phyloP scores from a whole-genome alignment of 208 protist species.

The Trypanosoma scelopori region DNA sequence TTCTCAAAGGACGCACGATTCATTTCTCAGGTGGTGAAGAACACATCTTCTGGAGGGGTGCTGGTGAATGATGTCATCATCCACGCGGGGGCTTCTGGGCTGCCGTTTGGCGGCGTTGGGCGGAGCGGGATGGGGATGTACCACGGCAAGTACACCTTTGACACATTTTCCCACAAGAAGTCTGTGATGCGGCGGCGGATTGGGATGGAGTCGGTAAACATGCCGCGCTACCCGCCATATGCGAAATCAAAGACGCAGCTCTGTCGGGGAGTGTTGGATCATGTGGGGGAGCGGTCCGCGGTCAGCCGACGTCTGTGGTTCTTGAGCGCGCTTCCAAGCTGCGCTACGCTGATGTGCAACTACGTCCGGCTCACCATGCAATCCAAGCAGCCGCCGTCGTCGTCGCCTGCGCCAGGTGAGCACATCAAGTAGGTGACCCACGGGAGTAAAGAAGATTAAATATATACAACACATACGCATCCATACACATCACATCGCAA shows the following conservation, averaged over 20 bases:
- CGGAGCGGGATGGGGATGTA: constrained; percentile 85
- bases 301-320: constrained; percentile 10
- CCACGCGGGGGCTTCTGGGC: constrained; percentile 30
- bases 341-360: neutral
- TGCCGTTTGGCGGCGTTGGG: constrained; percentile 95
- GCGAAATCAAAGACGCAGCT: constrained; percentile 17
- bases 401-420: too few species aligned
- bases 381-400: too few species aligned
- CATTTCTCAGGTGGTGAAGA: constrained; percentile 32
- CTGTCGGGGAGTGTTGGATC: constrained; percentile 8
- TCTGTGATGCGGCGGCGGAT: constrained; percentile 27
- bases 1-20: constrained; percentile 63
- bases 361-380: constrained; percentile 3
- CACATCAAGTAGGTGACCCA: too few species aligned
- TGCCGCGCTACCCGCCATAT: constrained; percentile 36
- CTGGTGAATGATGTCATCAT: constrained; percentile 73
- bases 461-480: too few species aligned
- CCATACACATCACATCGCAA: neutral
- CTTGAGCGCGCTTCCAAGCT: neutral
- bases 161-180: constrained; percentile 71
- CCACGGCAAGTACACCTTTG: constrained; percentile 73
- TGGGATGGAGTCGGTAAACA: constrained; percentile 20
- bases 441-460: too few species aligned
- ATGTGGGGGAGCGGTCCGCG: constrained; percentile 2
- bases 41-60: constrained; percentile 51